Conservation (phyloP, 2,329 filamentous ascomycete genomes). For the Kalmusia sp. region DNA sequence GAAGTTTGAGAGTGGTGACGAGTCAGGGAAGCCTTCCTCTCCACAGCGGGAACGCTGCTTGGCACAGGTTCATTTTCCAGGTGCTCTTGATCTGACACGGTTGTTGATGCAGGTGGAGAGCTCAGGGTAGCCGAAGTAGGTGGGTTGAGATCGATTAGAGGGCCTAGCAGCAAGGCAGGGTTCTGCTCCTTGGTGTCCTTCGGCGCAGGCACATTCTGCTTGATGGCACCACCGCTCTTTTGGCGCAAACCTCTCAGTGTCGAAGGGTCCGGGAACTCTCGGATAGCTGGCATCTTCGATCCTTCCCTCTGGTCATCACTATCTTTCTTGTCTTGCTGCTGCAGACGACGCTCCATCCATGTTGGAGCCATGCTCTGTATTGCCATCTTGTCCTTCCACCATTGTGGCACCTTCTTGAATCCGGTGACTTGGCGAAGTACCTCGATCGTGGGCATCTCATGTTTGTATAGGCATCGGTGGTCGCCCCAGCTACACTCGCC, state of each 20-base stretch:
- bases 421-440: conserved; percentile 72
- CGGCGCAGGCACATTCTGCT: neutral
- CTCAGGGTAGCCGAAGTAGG: neutral
- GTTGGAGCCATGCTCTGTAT: conserved; percentile 26
- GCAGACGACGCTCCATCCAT: conserved; percentile 32
- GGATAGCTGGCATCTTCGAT: conserved; percentile 4
- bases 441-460: conserved; percentile 81
- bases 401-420: conserved; percentile 62
- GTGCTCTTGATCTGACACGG: neutral
- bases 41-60: neutral
- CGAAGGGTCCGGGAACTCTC: conserved; percentile 16
- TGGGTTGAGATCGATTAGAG: neutral
- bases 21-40: neutral
- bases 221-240: neutral
- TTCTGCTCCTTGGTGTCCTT: neutral
- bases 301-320: conserved; percentile 3
- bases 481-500: conserved; percentile 88
- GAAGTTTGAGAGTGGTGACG: conserved; percentile 18
- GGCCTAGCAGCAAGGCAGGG: neutral
- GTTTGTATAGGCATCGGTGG: conserved; percentile 88
- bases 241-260: neutral
- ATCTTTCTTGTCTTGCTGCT: conserved; percentile 1
- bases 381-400: conserved; percentile 60
- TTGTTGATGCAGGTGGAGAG: neutral
- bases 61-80: conserved; percentile 2